Evolutionary conservation across 2,329 filamentous ascomycete species (phyloP), one percentile per base, ranked within the genome.

Genomic region (Fusarium sororula): DNA sequence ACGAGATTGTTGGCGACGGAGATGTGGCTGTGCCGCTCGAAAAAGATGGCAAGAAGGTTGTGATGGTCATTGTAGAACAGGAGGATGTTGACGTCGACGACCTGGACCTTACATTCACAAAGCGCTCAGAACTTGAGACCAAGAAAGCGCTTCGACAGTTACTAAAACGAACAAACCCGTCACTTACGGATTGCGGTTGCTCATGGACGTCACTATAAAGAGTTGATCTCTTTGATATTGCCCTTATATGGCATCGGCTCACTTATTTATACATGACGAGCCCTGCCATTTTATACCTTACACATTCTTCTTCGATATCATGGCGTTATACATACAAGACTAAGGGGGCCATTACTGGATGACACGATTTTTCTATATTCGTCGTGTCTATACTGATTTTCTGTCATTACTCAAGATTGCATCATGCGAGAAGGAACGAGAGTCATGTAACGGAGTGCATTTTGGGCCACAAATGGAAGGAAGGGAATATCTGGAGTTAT

Each of bases 131-230:
- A 18, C 17, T 22, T 9, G 53, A 54, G 45, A 32, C 63, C 18
- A 71, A 75, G 42, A 53, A 63, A 35, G 64, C 56, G 14, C 44
- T 68, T 32, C 70, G 72, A 18, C 60, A 72, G 20, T 41, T 78
- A 13, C 32, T 77, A 17, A 65, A 67, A 48, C 65, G 74, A 68
- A 35, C 66, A n/a, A 41, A 65, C 26, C 62, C 76, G 28, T 83
- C 87, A 55, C 80, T 88, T 63, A 88, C 85, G 63, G 82, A 85
- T 41, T 90, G 88, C 62, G 87, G 86, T 14, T 90, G 88, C 71
- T 82, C 88, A 72, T 89, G 87, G 87, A 88, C 84, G 81, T 80
- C 85, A 54, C 84, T 82, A 60, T 89, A 63, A 68, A 58, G 28
- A 42, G 28, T 42, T 47, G 42, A 47, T 37, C 51, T 38, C 41